phyloP scores from a whole-genome alignment of 306 rosid genomes.

The Elaeagnus macrophylla region DNA sequence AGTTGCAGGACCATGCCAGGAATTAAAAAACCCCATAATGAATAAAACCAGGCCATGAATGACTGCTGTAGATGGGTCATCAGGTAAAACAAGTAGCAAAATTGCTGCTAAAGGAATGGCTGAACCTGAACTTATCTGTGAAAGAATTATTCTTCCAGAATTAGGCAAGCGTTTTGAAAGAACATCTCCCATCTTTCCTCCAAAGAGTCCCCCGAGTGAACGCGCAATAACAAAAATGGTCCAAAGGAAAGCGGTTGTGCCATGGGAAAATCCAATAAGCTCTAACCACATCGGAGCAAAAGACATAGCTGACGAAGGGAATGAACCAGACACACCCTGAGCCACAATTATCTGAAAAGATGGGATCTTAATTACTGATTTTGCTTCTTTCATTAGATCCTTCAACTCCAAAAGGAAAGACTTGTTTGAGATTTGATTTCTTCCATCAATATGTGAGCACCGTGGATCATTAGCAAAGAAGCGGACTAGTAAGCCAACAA shows the following conservation, averaged over 20 bases:
- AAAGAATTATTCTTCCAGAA: slow-evolving; percentile 58
- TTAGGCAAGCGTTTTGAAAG: slow-evolving; percentile 52
- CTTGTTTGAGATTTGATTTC: slow-evolving; percentile 15
- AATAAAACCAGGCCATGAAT: slow-evolving; percentile 52
- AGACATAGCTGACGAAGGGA: slow-evolving; percentile 72
- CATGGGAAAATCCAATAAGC: slow-evolving; percentile 74
- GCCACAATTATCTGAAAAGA: slow-evolving; percentile 83
- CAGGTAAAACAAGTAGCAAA: slow-evolving; percentile 54
- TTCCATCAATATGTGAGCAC: slow-evolving; percentile 23
- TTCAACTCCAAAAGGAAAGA: slow-evolving; percentile 39
- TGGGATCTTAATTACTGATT: slow-evolving; percentile 53
- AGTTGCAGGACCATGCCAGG: slow-evolving; percentile 72
- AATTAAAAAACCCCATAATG: slow-evolving; percentile 52
- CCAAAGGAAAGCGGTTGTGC: slow-evolving; percentile 60
- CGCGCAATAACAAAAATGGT: slow-evolving; percentile 36
- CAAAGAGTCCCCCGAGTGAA: slow-evolving; percentile 62
- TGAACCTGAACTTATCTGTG: slow-evolving; percentile 73
- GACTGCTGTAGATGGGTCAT: slow-evolving; percentile 54
- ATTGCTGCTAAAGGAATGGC: slow-evolving; percentile 64
- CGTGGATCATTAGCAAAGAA: slow-evolving; percentile 68
- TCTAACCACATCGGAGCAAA: slow-evolving; percentile 85
- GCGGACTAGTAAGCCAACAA: slow-evolving; percentile 50
- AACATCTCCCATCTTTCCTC: slow-evolving; percentile 65
- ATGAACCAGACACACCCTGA: slow-evolving; percentile 85
- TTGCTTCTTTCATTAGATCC: slow-evolving; percentile 49